A percentile compares a stretch with the other conserved stretches of the same genome.
Evolutionary conservation across 257 asterid species (phyloP).

Genomic region (Linderniella brevidens): DNA sequence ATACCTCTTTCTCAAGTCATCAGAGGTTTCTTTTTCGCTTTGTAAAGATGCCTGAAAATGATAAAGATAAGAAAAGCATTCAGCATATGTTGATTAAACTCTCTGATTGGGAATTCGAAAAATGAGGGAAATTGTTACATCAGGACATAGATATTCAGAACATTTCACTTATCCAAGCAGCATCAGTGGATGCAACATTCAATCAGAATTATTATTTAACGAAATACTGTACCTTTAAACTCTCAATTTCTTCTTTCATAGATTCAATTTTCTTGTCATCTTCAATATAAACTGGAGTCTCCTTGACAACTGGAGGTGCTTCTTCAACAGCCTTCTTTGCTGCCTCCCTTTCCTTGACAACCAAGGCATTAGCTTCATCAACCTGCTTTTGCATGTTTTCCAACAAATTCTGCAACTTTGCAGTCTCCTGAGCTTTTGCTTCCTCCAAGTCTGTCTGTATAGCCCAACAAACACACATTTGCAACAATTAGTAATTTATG

Average conservation of each 20-base stretch:
- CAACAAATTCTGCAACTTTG: slow-evolving; percentile 47
- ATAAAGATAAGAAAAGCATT: background rate
- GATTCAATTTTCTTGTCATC: slow-evolving; percentile 68
- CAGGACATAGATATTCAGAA: too few relatives aligned
- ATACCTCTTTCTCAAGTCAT: slow-evolving; percentile 48
- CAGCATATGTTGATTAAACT: background rate
- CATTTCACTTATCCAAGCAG: too few relatives aligned
- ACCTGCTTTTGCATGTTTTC: slow-evolving; percentile 66
- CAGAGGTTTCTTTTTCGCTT: slow-evolving; percentile 34
- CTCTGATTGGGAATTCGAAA: too few relatives aligned
- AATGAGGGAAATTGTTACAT: too few relatives aligned
- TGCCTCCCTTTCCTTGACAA: slow-evolving; percentile 69
- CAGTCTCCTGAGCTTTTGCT: slow-evolving; percentile 60
- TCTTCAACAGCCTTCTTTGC: slow-evolving; percentile 85
- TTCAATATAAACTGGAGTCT: slow-evolving; percentile 75
- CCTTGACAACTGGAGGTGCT: slow-evolving; percentile 90
- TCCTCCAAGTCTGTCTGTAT: slow-evolving; percentile 90
- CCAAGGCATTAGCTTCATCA: slow-evolving; percentile 55
- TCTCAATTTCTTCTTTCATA: slow-evolving; percentile 50
- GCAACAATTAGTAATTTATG: too few relatives aligned
- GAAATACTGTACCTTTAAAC: slow-evolving; percentile 40
- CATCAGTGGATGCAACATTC: too few relatives aligned
- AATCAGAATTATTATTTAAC: background rate
- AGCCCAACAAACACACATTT: slow-evolving; percentile 7
- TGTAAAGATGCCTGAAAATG: slow-evolving; percentile 41